A percentile compares a stretch with the other conserved stretches of the same genome.
phyloP scores from a whole-genome alignment of 192 early-diverging fungal genomes.

The Podila verticillata region DNA sequence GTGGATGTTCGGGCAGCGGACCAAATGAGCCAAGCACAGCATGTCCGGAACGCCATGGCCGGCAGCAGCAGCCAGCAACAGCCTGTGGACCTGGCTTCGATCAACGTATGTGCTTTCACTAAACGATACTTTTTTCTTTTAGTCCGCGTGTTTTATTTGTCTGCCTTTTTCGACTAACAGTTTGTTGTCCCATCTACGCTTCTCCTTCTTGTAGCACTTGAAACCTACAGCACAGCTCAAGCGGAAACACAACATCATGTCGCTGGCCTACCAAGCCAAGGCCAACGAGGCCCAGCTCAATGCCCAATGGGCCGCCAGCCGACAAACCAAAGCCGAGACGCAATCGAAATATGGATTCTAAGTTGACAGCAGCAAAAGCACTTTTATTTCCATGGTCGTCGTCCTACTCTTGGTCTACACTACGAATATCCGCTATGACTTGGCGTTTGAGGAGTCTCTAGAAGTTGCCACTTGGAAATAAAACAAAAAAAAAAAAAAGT shows the following conservation, averaged over 20 bases:
- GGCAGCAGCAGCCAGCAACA: constrained; percentile 16
- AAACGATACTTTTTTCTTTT: background rate
- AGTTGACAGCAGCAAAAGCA: background rate
- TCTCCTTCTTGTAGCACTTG: constrained; percentile 43
- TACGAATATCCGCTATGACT: no score
- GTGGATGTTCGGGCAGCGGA: constrained; percentile 41
- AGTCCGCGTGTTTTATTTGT: background rate
- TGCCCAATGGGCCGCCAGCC: constrained; percentile 68
- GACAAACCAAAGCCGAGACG: constrained; percentile 71
- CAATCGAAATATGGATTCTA: constrained; percentile 71
- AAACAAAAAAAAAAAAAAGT: no score
- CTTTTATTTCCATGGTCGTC: no score
- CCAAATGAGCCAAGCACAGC: constrained; percentile 40
- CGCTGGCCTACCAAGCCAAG: constrained; percentile 77
- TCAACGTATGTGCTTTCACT: constrained; percentile 18
- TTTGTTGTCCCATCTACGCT: background rate
- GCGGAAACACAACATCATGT: constrained; percentile 83
- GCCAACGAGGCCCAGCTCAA: constrained; percentile 69
- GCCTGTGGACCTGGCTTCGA: constrained; percentile 38
- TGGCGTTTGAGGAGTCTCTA: no score
- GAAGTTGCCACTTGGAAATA: no score
- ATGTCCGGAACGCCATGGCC: constrained; percentile 21
- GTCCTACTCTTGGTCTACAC: no score
- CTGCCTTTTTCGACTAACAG: no score
- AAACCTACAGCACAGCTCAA: constrained; percentile 68